A percentile compares a stretch with the other conserved stretches of the same genome.
Conservation (phyloP, 257 asterid species). For the Lavandula angustifolia region DNA sequence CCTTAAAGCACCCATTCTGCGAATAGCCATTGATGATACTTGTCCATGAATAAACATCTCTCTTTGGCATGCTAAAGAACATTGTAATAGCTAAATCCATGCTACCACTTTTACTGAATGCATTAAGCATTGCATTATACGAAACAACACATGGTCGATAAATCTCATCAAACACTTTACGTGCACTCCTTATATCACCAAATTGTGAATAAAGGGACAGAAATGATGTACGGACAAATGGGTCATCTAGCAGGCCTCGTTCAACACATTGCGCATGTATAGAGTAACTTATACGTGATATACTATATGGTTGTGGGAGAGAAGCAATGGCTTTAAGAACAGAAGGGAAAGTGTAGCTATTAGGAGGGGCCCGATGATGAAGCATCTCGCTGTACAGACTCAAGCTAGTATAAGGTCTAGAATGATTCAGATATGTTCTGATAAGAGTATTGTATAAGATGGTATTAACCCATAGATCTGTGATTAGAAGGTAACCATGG, state of each 20-base stretch:
- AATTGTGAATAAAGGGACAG: conserved; percentile 50
- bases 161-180: conserved; percentile 66
- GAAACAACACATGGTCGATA: conserved; percentile 61
- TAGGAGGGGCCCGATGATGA: conserved; percentile 63
- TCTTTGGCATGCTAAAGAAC: conserved; percentile 53
- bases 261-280: conserved; percentile 60
- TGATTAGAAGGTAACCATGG: conserved; percentile 53
- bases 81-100: conserved; percentile 52
- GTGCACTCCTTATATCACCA: conserved; percentile 50
- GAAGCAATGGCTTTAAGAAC: conserved; percentile 57
- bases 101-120: conserved; percentile 62
- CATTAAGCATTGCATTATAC: conserved; percentile 74
- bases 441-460: conserved; percentile 76
- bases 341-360: conserved; percentile 78
- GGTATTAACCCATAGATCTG: conserved; percentile 73
- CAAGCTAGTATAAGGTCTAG: conserved; percentile 49
- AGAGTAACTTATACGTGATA: conserved; percentile 40
- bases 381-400: conserved; percentile 71
- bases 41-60: conserved; percentile 88
- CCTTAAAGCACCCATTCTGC: conserved; percentile 49
- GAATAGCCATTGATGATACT: conserved; percentile 65
- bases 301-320: conserved; percentile 33
- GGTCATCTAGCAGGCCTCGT: conserved; percentile 68
- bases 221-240: conserved; percentile 70
- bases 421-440: conserved; percentile 53